Evolutionary conservation across 2,329 filamentous ascomycete genomes (phyloP), one percentile per base, ranked within the genome.

Genomic region (Aspergillus sp.): DNA sequence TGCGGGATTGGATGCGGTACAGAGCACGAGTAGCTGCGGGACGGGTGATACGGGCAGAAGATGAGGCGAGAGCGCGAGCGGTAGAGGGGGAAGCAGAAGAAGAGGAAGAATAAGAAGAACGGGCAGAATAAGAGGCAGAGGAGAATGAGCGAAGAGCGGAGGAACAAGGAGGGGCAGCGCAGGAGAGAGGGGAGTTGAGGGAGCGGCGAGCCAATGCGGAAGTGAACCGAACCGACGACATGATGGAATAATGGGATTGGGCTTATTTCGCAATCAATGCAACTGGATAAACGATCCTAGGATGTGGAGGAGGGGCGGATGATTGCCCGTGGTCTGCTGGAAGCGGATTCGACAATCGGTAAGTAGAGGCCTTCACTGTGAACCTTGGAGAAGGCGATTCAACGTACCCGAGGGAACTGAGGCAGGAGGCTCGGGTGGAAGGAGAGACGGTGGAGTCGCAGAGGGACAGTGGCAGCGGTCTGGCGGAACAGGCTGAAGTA

Each of bases 1-100:
- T 81, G 74, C 80, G 76, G 53, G 67, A 68, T 63, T 78, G 76
- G 55, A 60, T 65, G 52, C 65, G 71, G 57, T 65, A 63, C 58
- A 67, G 53, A 30, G 67, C 64, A 64, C 68, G 69, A 62, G 67
- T 57, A 64, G 69, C 61, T 53, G 59, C 61, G 62, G 62, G 56
- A 47, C 55, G 49, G 54, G 67, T 53, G 52, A 67, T 57, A 36
- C 65, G 61, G 42, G 67, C 60, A 36, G 63, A 58, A 18, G 61
- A 55, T 48, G 64, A 66, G 43, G 68, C 65, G 53, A 69, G 56
- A 47, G 64, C 57, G 44, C 59, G 62, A 66, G 67, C 49, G 56
- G 62, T 58, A 17, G 55, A 53, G 20, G 49, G 49, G 60, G 64
- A 61, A 55, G 62, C 57, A 58, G 61, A 62, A 62, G 65, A 65